Evolutionary conservation across 2,329 filamentous ascomycete genomes (phyloP), one percentile per base, ranked within the genome.

Genomic region (Colletotrichum scovillei): DNA sequence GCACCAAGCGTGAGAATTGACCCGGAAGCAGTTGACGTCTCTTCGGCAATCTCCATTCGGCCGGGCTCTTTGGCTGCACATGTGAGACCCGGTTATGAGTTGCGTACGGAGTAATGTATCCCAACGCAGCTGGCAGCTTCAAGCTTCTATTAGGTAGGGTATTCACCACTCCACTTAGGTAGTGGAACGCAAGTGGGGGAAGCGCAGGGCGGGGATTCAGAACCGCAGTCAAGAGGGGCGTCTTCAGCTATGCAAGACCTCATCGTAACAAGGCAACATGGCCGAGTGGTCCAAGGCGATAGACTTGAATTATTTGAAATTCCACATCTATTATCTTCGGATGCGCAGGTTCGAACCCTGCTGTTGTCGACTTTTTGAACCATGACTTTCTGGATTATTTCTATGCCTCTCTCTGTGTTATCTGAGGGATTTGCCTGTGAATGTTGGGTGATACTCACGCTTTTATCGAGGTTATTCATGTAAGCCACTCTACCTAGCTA

Each of bases 281-380:
- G 32, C 56, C 46, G 68, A 71, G 68, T 71, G 68, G 68, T 67
- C 63, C 67, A 71, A 71, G 46, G 56, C 32, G 68, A 26, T 32
- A 71, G 68, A 71, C 68, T 71, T 71, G 68, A 71, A 71, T 67
- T 9, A 0, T 5, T 19, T 1, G 0, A 5, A 2, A 5, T 42
- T 67, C 42, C 4, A 1, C 4, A 71, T 71, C 68, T 71, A 32
- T 26, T 71, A 55, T 42, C 68, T 71, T 71, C 68, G 68, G 68
- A 32, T 55, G 68, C 68, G 68, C 63, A 71, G 68, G 68, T 71
- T 71, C 68, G 68, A 71, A 71, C 68, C 68, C 68, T 67, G 68
- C 68, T 71, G 68, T 65, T 71, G 68, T 71, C 68, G 68, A 12
- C 4, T 16, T 59, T 19, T 30, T 59, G 26, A 28, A 28, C 11